A percentile compares a stretch with the other conserved stretches of the same genome.
Conservation (phyloP, 139 green algal genomes). For the Pleodorina starrii region DNA sequence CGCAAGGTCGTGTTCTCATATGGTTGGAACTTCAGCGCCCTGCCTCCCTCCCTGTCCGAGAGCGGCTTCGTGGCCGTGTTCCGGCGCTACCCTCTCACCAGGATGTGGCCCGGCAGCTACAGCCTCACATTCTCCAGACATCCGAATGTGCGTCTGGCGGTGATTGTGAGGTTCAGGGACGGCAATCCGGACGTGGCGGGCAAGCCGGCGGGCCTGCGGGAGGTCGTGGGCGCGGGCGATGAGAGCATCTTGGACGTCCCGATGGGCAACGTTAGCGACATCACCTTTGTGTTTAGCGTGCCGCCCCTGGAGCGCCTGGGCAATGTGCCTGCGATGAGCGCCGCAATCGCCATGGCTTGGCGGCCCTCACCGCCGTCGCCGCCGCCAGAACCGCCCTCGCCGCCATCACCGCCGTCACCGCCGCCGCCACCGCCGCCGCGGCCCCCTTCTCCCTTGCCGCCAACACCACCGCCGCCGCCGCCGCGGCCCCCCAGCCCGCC, state of each 20-base stretch:
- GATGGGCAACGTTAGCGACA: neutral
- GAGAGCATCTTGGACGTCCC: neutral
- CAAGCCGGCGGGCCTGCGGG: neutral
- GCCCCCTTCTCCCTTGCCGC: neutral
- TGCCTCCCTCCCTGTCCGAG: constrained; percentile 14
- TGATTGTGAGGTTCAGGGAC: neutral
- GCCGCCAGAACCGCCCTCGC: neutral
- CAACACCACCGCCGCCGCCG: neutral
- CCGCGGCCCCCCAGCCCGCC: neutral
- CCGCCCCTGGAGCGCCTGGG: neutral
- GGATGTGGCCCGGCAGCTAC: constrained; percentile 13
- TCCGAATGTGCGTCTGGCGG: neutral
- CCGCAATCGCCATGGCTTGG: neutral
- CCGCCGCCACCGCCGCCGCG: neutral
- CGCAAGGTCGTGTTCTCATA: neutral
- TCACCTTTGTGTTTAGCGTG: constrained; percentile 20
- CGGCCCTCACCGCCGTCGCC: constrained; percentile 23
- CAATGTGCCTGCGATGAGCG: neutral
- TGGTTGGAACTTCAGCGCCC: constrained; percentile 18
- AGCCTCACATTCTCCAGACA: neutral
- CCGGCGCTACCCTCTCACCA: constrained; percentile 22
- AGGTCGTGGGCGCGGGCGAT: neutral
- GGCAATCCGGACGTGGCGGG: constrained; percentile 27
- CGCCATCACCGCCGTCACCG: neutral
- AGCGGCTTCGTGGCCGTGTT: constrained; percentile 32